phyloP scores from a whole-genome alignment of 306 rosid genomes.

The Canavalia ensiformis region DNA sequence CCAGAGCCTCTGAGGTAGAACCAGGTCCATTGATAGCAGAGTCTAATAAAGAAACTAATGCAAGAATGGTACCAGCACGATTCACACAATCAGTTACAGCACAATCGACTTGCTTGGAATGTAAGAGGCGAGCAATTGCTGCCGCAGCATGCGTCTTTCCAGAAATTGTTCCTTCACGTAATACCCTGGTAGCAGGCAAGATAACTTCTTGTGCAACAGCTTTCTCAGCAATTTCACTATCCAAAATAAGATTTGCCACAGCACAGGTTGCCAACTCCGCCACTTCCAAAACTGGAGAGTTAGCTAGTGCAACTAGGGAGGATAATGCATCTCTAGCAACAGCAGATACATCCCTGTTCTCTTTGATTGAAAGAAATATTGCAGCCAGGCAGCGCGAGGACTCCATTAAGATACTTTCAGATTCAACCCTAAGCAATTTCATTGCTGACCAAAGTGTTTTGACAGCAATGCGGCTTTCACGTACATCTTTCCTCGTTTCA shows the following conservation, averaged over 20 bases:
- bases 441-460: conserved; percentile 78
- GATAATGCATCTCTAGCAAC: conserved; percentile 78
- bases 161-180: conserved; percentile 80
- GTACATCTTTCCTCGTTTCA: conserved; percentile 87
- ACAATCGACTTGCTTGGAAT: conserved; percentile 71
- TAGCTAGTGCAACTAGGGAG: conserved; percentile 75
- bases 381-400: conserved; percentile 91
- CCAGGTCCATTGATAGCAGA: conserved; percentile 70
- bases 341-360: conserved; percentile 86
- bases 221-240: conserved; percentile 81
- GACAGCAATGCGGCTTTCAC: conserved; percentile 88
- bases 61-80: conserved; percentile 94
- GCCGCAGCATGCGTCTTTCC: conserved; percentile 96
- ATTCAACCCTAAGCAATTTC: conserved; percentile 83
- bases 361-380: conserved; percentile 92
- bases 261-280: conserved; percentile 95
- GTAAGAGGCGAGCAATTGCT: conserved; percentile 92
- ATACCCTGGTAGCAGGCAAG: conserved; percentile 89
- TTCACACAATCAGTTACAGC: conserved; percentile 84
- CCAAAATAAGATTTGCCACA: conserved; percentile 92
- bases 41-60: conserved; percentile 86
- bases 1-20: conserved; percentile 83
- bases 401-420: conserved; percentile 78
- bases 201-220: conserved; percentile 86
- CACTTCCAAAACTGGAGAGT: conserved; percentile 84